Evolutionary conservation across 495 filamentous ascomycete species (phyloP), one percentile per base, ranked within the genome.

Genomic region (Penicillium robsamsonii): DNA sequence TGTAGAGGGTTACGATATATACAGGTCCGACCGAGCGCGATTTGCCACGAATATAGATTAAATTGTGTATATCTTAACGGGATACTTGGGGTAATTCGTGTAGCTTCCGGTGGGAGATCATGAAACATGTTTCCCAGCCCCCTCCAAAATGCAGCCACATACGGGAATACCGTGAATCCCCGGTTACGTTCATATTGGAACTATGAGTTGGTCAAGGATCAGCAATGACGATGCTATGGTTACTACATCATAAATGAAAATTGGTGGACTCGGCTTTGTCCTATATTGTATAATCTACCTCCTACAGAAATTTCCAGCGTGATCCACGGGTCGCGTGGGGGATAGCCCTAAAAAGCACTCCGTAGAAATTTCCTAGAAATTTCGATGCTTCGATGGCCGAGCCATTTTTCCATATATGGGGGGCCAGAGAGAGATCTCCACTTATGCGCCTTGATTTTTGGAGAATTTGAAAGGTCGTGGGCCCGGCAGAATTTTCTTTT

Each of bases 321-420:
- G 35, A 56, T 40, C 46, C 46, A 56, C 35, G 45, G 53, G 25
- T 49, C 53, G 35, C 42, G 51, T 46, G 51, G 52, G 42, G 43
- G 22, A 37, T 2, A 12, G 33, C 49, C 25, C 44, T 25, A 56
- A 25, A 46, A 42, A 33, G 25, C 22, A 22, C 22, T 22, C 22
- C 22, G 22, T 27, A 27, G 4, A 27, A 27, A 27, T 27, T 27
- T 27, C 25, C 25, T 11, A 20, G 30, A 17, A 46, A 24, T 41
- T 42, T 17, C 42, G 52, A 56, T 40, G 51, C 33, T 61, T 61
- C 50, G 59, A 58, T 31, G 47, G n/a, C 40, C 53, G 45, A 55
- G 33, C 37, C 42, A 53, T 58, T 53, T 58, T 57, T 52, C n/a
- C 30, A 57, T 20, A n/a, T 52, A 24, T 13, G 29, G 51, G 46